Base-by-base conservation (phyloP, 108 stramenopile species). In the Nitzschia sp. region DNA sequence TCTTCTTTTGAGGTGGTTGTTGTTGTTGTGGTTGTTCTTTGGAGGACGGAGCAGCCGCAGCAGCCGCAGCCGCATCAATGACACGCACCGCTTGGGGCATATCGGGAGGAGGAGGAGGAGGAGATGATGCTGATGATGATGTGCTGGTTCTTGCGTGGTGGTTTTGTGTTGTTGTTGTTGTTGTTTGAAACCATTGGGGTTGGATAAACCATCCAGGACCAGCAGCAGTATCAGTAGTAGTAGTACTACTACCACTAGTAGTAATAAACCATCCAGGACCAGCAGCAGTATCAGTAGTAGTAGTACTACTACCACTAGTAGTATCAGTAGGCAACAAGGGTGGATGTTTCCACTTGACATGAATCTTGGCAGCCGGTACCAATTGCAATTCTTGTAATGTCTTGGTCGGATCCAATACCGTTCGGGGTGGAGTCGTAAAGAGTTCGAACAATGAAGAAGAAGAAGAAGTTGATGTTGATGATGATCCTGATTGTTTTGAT, bases 321-420 rank as follows among this genome's bases (percentile, higher is more conserved):
- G 21, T 33, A 29, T 29, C 9, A 44, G 23, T 26, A 23, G 48
- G 17, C 26, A 33, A 27, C n/a, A n/a, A n/a, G n/a, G n/a, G n/a
- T 28, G 63, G 16, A 8, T 31, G 13, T 21, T 85, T 89, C 91
- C 88, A 92, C 50, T 80, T 84, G 1, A 87, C 85, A 76, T 81
- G 85, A 25, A 93, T 69, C 55, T 87, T 90, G 34, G 89, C 89
- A 13, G 92, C 92, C 1, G 92, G 92, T 1, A 93, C 88, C 27
- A 93, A 44, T 19, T 76, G 84, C 69, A 90, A 83, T 9, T 76
- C 78, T 6, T 76, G 56, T 53, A 93, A 59, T 11, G 85, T 82
- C 53, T 84, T 77, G 16, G 47, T 34, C n/a, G 67, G 58, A 26
- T 53, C 57, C 34, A 91, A 45, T 25, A 80, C 29, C 19, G 83